Evolutionary conservation across 805 yeast genomes (phyloP).

Genomic region (Ogataea haglerorum): DNA sequence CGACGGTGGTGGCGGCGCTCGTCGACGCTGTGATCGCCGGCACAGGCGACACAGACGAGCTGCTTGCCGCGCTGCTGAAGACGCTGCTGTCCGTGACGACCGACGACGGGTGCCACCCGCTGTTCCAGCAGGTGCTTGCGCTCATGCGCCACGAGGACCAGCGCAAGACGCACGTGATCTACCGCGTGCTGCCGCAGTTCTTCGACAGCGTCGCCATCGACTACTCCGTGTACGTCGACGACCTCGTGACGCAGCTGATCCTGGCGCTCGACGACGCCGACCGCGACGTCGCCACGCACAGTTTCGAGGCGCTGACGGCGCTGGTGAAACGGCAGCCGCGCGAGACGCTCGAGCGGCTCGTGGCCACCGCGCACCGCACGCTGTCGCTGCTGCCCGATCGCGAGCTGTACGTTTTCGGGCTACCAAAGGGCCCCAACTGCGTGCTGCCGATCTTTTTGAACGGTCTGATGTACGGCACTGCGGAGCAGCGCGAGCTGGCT

Average conservation of each 20-base stretch:
- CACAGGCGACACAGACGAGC: constrained; percentile 35
- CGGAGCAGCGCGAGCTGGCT: constrained; percentile 77
- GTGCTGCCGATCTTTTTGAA: constrained; percentile 88
- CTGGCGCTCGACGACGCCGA: constrained; percentile 70
- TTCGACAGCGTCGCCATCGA: constrained; percentile 65
- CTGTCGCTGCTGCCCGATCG: constrained; percentile 60
- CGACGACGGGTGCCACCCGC: constrained; percentile 77
- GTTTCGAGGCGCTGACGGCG: constrained; percentile 61
- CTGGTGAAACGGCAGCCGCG: constrained; percentile 72
- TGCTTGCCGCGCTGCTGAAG: constrained; percentile 57
- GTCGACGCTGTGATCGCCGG: constrained; percentile 53
- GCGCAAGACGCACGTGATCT: constrained; percentile 58
- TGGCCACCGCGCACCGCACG: constrained; percentile 76
- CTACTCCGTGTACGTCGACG: constrained; percentile 68
- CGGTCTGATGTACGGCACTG: constrained; percentile 90
- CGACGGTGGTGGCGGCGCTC: constrained; percentile 69
- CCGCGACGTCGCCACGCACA: constrained; percentile 56
- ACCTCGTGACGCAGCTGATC: constrained; percentile 69
- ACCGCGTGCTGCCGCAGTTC: constrained; percentile 66
- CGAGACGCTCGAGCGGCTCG: constrained; percentile 70
- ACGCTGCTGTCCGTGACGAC: constrained; percentile 71
- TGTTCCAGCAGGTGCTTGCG: constrained; percentile 75
- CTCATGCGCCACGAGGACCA: constrained; percentile 75
- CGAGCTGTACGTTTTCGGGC: constrained; percentile 68
- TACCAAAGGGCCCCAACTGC: constrained; percentile 84